Base-by-base conservation (phyloP, 2,329 filamentous ascomycete species). In the Arachnomyces sp. region DNA sequence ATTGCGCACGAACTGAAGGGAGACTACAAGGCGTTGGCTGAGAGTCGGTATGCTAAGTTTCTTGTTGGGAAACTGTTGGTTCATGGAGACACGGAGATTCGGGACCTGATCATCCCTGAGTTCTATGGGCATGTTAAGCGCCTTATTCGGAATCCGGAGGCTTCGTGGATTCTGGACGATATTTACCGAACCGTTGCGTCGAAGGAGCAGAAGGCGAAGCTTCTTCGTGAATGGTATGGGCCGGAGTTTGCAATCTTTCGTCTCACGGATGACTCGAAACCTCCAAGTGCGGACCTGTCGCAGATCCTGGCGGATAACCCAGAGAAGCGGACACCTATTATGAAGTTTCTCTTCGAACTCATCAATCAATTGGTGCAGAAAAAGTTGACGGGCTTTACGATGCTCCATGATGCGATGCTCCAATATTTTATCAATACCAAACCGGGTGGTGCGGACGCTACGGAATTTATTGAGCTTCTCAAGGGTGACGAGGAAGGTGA, bases 31-130 rank as follows among this genome's bases (percentile, higher is more conserved):
- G 77, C 84, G 51, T 70, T 98, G 50, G 88, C 89, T 2, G 89
- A 96, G 71, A 94, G 89, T 68, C 84, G 84, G 63, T 98, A 98
- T 59, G 90, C 90, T 55, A 98, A 98, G 67, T 98, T 96, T 64
- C 65, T 98, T 55, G 87, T 98, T 45, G 92, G 87, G 51, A 98
- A 98, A 67, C 74, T 98, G 55, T 76, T 98, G 49, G 84, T 93
- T n/a, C 85, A 94, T 58, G 87, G 88, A 46, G 87, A 95, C 58
- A 71, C 79, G 31, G 84, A 90, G 63, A 87, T 93, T 48, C 78
- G 88, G 54, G 84, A 94, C 58, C 67, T 93, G 49, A 85, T 98
- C 54, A 81, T 98, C 9, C 82, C 86, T 32, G 89, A 98, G 61
- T 96, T 98, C 66, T 95, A 92, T 62, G 89, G 92, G 43, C 81